phyloP scores from a whole-genome alignment of 495 filamentous ascomycete genomes.

The Neohortaea acidophila region DNA sequence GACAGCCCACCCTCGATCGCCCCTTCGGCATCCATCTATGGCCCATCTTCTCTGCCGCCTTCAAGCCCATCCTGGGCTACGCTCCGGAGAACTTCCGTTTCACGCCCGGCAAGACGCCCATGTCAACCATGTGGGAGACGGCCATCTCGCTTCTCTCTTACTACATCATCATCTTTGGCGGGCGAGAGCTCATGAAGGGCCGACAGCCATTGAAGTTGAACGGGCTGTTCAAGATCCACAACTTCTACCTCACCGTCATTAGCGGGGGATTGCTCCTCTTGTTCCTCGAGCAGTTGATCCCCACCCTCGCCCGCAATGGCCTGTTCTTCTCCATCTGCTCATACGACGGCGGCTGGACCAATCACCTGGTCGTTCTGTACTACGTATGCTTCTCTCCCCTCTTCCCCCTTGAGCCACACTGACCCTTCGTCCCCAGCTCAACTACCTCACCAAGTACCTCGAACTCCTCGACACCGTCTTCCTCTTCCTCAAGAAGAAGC shows the following conservation, averaged over 20 bases:
- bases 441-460: conserved; percentile 73
- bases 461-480: conserved; percentile 71
- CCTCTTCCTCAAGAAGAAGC: conserved; percentile 78
- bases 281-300: conserved; percentile 59
- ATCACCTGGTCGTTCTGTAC: conserved; percentile 59
- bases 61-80: conserved; percentile 55
- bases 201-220: conserved; percentile 52
- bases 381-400: conserved; percentile 42
- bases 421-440: conserved; percentile 40
- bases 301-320: conserved; percentile 50
- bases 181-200: conserved; percentile 56
- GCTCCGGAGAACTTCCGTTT: conserved; percentile 57
- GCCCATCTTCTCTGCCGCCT: conserved; percentile 85
- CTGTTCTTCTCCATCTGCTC: conserved; percentile 61
- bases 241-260: conserved; percentile 61
- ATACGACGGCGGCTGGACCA: conserved; percentile 59
- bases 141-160: conserved; percentile 49
- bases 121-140: conserved; percentile 55
- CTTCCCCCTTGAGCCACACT: conserved; percentile 5
- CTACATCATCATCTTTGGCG: conserved; percentile 63
- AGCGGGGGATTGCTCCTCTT: conserved; percentile 50
- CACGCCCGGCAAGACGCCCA: conserved; percentile 47
- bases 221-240: conserved; percentile 61
- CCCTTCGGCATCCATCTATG: conserved; percentile 87
- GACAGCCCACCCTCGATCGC: conserved; percentile 61